phyloP scores from a whole-genome alignment of 2,329 filamentous ascomycete genomes.

The Clarireedia sp. region DNA sequence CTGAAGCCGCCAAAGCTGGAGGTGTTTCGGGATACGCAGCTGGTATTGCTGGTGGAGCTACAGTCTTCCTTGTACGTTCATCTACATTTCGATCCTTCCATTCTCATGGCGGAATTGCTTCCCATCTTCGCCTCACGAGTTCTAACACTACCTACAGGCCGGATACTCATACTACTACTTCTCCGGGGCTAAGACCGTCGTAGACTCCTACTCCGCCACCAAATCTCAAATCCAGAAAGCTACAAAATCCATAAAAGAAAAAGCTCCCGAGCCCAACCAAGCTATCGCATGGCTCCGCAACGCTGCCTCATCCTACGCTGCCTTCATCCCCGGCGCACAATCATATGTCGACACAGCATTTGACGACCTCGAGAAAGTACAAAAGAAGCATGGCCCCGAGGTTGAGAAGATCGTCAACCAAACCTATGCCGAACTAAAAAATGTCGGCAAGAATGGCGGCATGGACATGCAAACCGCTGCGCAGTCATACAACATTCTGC shows the following conservation, averaged over 20 bases:
- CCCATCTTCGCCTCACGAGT: background rate
- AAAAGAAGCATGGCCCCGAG: slow-evolving; percentile 59
- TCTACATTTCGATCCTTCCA: background rate
- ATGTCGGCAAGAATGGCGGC: slow-evolving; percentile 46
- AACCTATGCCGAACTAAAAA: slow-evolving; percentile 59
- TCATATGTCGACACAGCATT: slow-evolving; percentile 63
- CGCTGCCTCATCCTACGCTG: slow-evolving; percentile 60
- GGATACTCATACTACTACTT: slow-evolving; percentile 47
- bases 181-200: slow-evolving; percentile 36
- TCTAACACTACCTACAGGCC: slow-evolving; percentile 18
- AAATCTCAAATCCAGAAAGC: slow-evolving; percentile 53
- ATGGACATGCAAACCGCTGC: slow-evolving; percentile 55
- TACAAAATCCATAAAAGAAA: slow-evolving; percentile 51
- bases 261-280: slow-evolving; percentile 58
- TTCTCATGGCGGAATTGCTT: background rate
- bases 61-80: slow-evolving; percentile 33
- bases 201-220: slow-evolving; percentile 45
- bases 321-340: slow-evolving; percentile 63
- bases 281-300: slow-evolving; percentile 58
- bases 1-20: slow-evolving; percentile 19
- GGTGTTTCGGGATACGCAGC: slow-evolving; percentile 37
- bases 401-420: slow-evolving; percentile 61
- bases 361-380: slow-evolving; percentile 60
- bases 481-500: slow-evolving; percentile 53
- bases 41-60: slow-evolving; percentile 40